Evolutionary conservation across 257 asterid species (phyloP).

Genomic region (Misopates orontium): DNA sequence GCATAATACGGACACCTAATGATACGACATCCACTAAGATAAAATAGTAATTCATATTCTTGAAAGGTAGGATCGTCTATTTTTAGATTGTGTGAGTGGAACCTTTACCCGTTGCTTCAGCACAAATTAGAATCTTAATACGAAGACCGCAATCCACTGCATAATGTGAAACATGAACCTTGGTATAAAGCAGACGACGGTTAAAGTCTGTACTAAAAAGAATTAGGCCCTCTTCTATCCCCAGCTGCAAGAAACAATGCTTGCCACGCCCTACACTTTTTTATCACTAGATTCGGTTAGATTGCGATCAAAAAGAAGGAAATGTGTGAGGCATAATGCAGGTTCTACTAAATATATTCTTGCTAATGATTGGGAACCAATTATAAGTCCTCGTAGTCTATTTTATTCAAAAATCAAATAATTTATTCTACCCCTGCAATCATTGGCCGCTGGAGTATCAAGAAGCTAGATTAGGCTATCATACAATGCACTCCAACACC

Average conservation of each 20-base stretch:
- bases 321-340: constrained; percentile 10
- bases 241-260: background rate
- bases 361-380: constrained; percentile 51
- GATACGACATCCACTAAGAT: too few relatives aligned
- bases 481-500: background rate
- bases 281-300: constrained; percentile 21
- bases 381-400: constrained; percentile 27
- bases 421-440: background rate
- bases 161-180: too few relatives aligned
- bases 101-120: too few relatives aligned
- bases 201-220: too few relatives aligned
- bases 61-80: too few relatives aligned
- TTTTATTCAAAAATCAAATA: constrained; percentile 14
- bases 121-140: too few relatives aligned
- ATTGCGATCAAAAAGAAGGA: constrained; percentile 31
- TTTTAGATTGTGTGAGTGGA: too few relatives aligned
- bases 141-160: too few relatives aligned
- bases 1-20: too few relatives aligned
- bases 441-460: constrained; percentile 4
- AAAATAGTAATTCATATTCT: too few relatives aligned
- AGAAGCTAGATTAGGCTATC: background rate
- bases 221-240: too few relatives aligned
- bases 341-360: constrained; percentile 33
- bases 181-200: too few relatives aligned
- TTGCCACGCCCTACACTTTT: background rate